phyloP scores from a whole-genome alignment of 495 filamentous ascomycete genomes.

The Geoglossum glabrum region DNA sequence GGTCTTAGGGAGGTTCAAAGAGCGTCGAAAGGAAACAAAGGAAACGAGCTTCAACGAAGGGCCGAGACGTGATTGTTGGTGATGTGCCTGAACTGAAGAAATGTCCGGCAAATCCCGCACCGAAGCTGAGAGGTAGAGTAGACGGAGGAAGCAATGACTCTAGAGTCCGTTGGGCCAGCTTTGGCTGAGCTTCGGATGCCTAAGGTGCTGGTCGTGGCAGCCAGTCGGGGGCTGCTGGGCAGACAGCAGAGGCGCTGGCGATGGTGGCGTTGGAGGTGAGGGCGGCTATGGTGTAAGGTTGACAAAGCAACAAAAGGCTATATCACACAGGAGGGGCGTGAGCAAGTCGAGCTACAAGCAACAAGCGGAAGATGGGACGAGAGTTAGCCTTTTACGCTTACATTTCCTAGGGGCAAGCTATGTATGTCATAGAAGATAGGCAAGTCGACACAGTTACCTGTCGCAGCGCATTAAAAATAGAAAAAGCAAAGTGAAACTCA shows the following conservation, averaged over 20 bases:
- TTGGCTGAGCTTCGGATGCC: background rate
- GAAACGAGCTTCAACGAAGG: slow-evolving; percentile 27
- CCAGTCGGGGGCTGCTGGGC: background rate
- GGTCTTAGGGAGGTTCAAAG: slow-evolving; percentile 33
- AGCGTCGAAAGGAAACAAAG: slow-evolving; percentile 33
- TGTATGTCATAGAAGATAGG: background rate
- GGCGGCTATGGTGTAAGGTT: background rate
- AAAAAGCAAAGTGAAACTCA: background rate
- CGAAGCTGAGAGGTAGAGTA: background rate
- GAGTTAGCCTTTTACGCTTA: background rate
- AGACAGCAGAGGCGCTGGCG: background rate
- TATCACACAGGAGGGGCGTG: background rate
- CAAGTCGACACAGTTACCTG: background rate
- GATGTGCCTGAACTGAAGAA: background rate
- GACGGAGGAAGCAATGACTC: background rate
- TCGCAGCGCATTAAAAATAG: background rate
- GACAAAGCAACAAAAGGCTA: background rate
- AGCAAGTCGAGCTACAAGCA: background rate
- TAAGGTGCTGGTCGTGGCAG: background rate
- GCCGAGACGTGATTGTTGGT: background rate
- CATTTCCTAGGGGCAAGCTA: background rate
- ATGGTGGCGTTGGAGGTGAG: background rate
- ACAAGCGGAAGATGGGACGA: background rate
- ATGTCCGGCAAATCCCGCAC: background rate
- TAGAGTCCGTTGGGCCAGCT: background rate